Base-by-base conservation (phyloP, 2,329 filamentous ascomycete genomes). In the Penicillium sp. region DNA sequence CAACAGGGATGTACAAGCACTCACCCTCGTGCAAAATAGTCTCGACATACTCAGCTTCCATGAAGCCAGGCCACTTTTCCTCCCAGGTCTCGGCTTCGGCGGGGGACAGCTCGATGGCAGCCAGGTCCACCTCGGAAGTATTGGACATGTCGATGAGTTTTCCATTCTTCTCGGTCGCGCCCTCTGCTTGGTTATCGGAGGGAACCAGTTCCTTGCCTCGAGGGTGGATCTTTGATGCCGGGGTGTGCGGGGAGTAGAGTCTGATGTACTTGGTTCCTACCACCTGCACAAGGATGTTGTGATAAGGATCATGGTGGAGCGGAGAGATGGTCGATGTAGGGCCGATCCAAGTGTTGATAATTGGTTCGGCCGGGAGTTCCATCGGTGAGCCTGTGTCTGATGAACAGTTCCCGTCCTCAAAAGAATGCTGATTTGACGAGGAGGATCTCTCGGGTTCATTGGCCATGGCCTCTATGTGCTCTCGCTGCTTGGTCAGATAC, bases 191-290 rank as follows among this genome's bases (percentile, higher is more conserved):
- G 13, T 49, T 50, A 3, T 52, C 47, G 31, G 60, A 61, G 28
- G 59, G 54, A 20, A 72, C 65, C 18, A 55, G 45, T 56, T 73
- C 71, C 55, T 65, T 66, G 18, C 70, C 70, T 7, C 68, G 62
- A 6, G 71, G 71, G 38, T 73, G 58, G 15, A 74, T 73, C 44
- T 67, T 61, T 9, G 68, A 69, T 3, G 66, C 58, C 4, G 80
- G 82, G 39, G 84, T 78, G 13, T 69, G 67, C 0, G 92, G 91
- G 0, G 85, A 78, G 67, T 96, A 97, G 1, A 97, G 76, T 1
- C 93, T 80, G n/a, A 97, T 75, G 68, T 97, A 97, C 70, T 98
- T 98, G 49, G 81, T 78, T 0, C 93, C 93, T 0, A 95, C 88
- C 0, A 95, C 87, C 68, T 97, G 93, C 23, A 85, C 85, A 4